Evolutionary conservation across 129 eudicot genomes (phyloP), one percentile per base, ranked within the genome.

Genomic region (Flaveria linearis): DNA sequence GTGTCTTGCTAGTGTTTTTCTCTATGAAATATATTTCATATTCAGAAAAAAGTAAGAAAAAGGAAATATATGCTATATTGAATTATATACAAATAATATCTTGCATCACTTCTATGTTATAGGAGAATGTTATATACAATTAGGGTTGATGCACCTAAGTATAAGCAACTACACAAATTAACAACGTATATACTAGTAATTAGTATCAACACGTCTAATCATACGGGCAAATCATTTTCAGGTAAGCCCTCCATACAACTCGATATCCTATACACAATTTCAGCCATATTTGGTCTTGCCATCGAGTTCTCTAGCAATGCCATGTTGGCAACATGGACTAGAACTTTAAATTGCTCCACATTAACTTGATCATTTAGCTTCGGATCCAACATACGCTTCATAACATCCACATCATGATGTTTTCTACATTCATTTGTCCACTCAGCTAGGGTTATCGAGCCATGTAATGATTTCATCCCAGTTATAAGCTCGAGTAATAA

Each of bases 221-320:
- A 83, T 45, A 86, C 88, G 0, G 93, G 91, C 46, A 90, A 80
- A 75, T 88, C 82, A 6, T 75, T 42, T 47, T 78, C 78, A 43
- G 66, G 46, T 43, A 73, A 63, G 45, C 55, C 18, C 9, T 82
- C 87, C 69, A 76, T 76, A 72, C 93, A 91, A 76, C 69, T 79
- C 8, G 87, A 78, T 60, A 91, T 80, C 68, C 80, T 81, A 53
- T 78, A 66, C 0, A 83, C 82, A 69, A 91, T 91, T 57, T 88
- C 86, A 7, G 79, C 73, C 97, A 91, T 91, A 74, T 85, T 80
- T 25, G 93, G 93, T 69, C 97, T 91, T 23, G 89, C 89, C 69
- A 84, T 88, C 5, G 84, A 81, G 55, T 88, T 82, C 56, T 76
- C 89, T 22, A 91, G 76, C 76, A 91, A 78, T 58, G 97, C 88